A percentile compares a stretch with the other conserved stretches of the same genome.
phyloP scores from a whole-genome alignment of 2,329 filamentous ascomycete species.

The Cordyceps javanica region DNA sequence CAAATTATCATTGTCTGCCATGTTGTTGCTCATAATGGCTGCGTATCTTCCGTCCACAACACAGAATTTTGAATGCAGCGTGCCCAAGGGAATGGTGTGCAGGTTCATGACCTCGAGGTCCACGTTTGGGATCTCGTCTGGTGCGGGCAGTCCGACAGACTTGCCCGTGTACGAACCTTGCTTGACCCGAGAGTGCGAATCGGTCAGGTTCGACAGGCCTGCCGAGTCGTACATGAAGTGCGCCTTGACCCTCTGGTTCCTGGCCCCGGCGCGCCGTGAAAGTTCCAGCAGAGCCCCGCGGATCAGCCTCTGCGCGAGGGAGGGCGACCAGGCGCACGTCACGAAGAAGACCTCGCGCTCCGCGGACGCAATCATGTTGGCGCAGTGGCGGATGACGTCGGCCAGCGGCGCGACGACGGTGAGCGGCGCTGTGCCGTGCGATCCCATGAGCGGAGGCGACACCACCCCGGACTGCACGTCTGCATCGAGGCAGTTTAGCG shows the following conservation, averaged over 20 bases:
- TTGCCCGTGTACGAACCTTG: conserved; percentile 52
- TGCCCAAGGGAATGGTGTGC: conserved; percentile 64
- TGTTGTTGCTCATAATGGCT: conserved; percentile 71
- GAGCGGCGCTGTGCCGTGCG: conserved; percentile 57
- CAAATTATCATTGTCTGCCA: conserved; percentile 70
- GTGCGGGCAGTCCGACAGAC: conserved; percentile 53
- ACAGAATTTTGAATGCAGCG: conserved; percentile 74
- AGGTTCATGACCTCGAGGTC: conserved; percentile 69
- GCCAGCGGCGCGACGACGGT: conserved; percentile 52
- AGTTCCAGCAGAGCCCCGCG: conserved; percentile 64
- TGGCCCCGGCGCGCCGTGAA: conserved; percentile 54
- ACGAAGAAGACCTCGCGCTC: conserved; percentile 67
- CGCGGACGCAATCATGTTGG: conserved; percentile 68
- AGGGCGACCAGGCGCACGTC: conserved; percentile 71
- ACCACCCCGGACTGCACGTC: conserved; percentile 46
- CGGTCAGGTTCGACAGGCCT: conserved; percentile 54
- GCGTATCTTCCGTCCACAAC: conserved; percentile 67
- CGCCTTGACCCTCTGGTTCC: conserved; percentile 54
- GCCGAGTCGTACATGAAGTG: conserved; percentile 74
- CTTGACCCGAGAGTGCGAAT: conserved; percentile 57
- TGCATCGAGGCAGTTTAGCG: conserved; percentile 48
- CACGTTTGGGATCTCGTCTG: conserved; percentile 62
- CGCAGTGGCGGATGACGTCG: conserved; percentile 68
- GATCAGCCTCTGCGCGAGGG: conserved; percentile 60
- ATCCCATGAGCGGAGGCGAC: conserved; percentile 46